A percentile compares a stretch with the other conserved stretches of the same genome.
phyloP scores from a whole-genome alignment of 805 yeast genomes.

The Pichia occidentalis region DNA sequence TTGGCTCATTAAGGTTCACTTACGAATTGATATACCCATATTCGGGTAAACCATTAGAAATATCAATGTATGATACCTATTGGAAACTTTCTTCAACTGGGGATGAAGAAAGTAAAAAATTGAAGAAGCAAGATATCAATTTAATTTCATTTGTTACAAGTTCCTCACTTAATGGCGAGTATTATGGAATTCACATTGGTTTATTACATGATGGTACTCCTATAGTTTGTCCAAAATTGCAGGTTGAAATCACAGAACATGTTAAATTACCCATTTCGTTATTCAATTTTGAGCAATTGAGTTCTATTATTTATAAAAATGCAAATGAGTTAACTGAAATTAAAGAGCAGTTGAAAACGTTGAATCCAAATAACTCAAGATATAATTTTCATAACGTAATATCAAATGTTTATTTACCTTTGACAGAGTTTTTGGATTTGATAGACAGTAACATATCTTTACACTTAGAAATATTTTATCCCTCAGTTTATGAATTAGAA shows the following conservation, averaged over 20 bases:
- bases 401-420: slow-evolving; percentile 46
- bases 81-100: slow-evolving; percentile 81
- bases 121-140: slow-evolving; percentile 17
- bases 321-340: slow-evolving; percentile 14
- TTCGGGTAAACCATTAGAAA: slow-evolving; percentile 74
- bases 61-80: slow-evolving; percentile 89
- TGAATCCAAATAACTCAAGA: slow-evolving; percentile 18
- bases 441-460: slow-evolving; percentile 58
- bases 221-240: slow-evolving; percentile 66
- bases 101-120: slow-evolving; percentile 10
- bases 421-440: slow-evolving; percentile 49
- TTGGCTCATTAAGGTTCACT: slow-evolving; percentile 73
- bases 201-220: slow-evolving; percentile 80
- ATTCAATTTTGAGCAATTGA: slow-evolving; percentile 42
- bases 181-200: slow-evolving; percentile 62
- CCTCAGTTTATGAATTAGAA: slow-evolving; percentile 42
- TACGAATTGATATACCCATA: slow-evolving; percentile 88
- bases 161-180: slow-evolving; percentile 80
- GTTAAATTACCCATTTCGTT: slow-evolving; percentile 57
- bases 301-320: slow-evolving; percentile 22
- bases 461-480: slow-evolving; percentile 70
- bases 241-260: slow-evolving; percentile 37
- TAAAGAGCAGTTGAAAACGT: slow-evolving; percentile 14
- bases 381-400: slow-evolving; percentile 38
- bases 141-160: slow-evolving; percentile 77